Percentiles rank a stretch among this genome's conserved stretches.
phyloP scores from a whole-genome alignment of 257 asterid species.

The Cynanchum wilfordii region DNA sequence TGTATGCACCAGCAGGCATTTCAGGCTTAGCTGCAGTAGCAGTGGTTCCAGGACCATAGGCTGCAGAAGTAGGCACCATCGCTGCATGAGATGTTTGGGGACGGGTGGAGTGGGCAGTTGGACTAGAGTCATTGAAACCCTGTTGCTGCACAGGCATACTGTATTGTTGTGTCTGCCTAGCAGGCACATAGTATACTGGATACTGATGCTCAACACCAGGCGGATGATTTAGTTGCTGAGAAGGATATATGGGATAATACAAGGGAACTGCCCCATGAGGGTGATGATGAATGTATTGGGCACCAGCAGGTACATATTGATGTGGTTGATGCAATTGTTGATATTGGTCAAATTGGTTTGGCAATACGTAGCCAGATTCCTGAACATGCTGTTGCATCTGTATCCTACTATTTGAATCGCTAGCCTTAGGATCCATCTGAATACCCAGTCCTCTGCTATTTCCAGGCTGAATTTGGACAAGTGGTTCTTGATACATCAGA shows the following conservation, averaged over 20 bases:
- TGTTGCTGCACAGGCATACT: constrained; percentile 59
- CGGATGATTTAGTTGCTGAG: constrained; percentile 61
- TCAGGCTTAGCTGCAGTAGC: constrained; percentile 48
- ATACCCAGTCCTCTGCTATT: constrained; percentile 38
- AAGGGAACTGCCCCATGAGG: constrained; percentile 59
- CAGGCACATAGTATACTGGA: constrained; percentile 57
- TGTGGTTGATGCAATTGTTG: constrained; percentile 66
- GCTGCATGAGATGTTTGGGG: constrained; percentile 51
- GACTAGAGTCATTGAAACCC: constrained; percentile 44
- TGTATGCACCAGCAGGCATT: constrained; percentile 52
- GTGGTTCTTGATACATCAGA: constrained; percentile 53
- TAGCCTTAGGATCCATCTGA: constrained; percentile 40
- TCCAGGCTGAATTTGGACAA: constrained; percentile 46
- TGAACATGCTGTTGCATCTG: constrained; percentile 59
- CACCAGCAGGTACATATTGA: constrained; percentile 58
- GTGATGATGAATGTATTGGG: constrained; percentile 47
- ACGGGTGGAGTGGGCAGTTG: constrained; percentile 43
- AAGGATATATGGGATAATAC: constrained; percentile 63
- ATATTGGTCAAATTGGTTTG: constrained; percentile 60
- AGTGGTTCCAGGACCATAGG: constrained; percentile 41
- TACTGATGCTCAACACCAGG: constrained; percentile 62
- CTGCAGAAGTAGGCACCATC: constrained; percentile 32
- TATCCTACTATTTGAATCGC: constrained; percentile 43
- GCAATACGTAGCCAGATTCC: constrained; percentile 49
- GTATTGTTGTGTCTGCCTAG: constrained; percentile 63